Conservation (phyloP, 129 eudicot species). For the Oenanthe sinensis region DNA sequence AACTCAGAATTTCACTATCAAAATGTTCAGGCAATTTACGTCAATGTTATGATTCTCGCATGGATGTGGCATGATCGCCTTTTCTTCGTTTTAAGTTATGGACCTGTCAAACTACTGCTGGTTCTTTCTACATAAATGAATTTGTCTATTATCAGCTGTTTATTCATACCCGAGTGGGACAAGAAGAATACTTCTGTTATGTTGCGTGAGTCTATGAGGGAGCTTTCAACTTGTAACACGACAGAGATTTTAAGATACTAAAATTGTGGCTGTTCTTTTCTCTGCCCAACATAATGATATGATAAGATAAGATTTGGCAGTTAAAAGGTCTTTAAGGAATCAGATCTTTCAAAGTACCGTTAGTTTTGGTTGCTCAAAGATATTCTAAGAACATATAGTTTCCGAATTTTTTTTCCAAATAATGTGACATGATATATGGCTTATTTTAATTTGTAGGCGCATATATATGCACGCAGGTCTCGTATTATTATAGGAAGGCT, state of each 20-base stretch:
- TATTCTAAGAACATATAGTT: neutral
- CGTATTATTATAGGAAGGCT: no score
- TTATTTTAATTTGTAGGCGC: no score
- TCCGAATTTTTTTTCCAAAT: no score
- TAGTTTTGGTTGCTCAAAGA: slow-evolving; percentile 1
- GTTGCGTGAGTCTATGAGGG: neutral
- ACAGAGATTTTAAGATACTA: neutral
- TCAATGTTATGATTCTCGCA: neutral
- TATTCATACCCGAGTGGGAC: neutral
- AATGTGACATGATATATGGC: no score
- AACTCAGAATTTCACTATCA: neutral
- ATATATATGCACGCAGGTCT: no score
- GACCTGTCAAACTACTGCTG: neutral
- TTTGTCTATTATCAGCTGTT: neutral
- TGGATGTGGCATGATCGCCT: neutral
- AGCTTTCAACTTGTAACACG: neutral
- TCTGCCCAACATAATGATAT: neutral
- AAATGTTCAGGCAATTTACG: neutral
- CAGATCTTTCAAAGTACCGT: slow-evolving; percentile 3
- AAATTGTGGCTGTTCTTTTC: neutral
- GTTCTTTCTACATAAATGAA: neutral
- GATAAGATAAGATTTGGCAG: slow-evolving; percentile 3
- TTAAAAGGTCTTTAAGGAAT: slow-evolving; percentile 1
- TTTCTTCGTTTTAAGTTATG: neutral
- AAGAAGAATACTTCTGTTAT: neutral